phyloP scores from a whole-genome alignment of 768 basidiomycete genomes.

The Lentinus brumalis region DNA sequence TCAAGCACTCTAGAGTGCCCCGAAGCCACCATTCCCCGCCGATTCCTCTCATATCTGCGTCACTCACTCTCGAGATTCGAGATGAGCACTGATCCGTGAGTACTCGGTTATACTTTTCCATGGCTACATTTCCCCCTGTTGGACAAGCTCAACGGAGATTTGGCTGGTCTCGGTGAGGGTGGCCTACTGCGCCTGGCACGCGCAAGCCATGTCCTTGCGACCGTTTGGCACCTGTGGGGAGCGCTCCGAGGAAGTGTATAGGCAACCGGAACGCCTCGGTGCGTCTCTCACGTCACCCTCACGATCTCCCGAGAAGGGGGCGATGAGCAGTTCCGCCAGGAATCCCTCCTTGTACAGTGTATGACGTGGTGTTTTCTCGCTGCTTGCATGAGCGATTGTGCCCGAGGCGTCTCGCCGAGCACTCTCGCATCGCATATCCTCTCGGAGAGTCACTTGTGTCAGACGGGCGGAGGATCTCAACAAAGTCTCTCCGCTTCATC shows the following conservation, averaged over 20 bases:
- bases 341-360: no score
- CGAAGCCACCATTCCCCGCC: constrained; percentile 18
- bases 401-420: no score
- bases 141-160: not conserved
- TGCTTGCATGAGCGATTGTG: no score
- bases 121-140: not conserved
- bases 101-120: not conserved
- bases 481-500: not conserved
- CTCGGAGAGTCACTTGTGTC: not conserved
- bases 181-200: not conserved
- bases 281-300: not conserved
- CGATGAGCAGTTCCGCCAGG: no score
- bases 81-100: constrained; percentile 5
- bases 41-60: not conserved
- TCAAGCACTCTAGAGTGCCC: not conserved
- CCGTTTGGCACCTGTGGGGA: no score
- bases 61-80: not conserved
- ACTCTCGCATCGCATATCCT: not conserved
- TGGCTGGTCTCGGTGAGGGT: not conserved
- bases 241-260: not conserved
- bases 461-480: not conserved
- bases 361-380: no score
- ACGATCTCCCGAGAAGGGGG: no score
- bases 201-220: no score
- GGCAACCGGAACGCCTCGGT: not conserved